Evolutionary conservation across 805 yeast genomes (phyloP), one percentile per base, ranked within the genome.

Genomic region (Cyberlindnera petersonii): DNA sequence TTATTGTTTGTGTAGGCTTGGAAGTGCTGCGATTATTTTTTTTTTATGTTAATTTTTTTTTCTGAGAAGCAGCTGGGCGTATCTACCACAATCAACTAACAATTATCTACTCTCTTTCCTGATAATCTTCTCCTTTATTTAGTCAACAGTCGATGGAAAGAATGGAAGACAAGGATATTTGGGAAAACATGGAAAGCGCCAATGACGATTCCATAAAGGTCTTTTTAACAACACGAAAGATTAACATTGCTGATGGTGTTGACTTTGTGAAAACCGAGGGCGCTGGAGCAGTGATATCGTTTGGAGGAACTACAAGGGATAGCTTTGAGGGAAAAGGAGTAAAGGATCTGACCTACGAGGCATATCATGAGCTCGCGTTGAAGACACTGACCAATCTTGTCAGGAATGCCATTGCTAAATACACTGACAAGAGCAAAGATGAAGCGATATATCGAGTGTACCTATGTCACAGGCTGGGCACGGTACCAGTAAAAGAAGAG

Each of bases 291-390:
- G 62, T 71, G 4, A 65, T 73, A 5, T 59, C 63, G 31, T 74
- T 74, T 56, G 72, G 69, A 5, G 79, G 79, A 1, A 69, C 69
- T 9, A 74, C 79, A 7, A 55, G 78, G 39, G 68, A 69, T 47
- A 55, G 55, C 16, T 66, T 71, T 47, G 68, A 64, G 16, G 65
- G 63, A 13, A 67, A 68, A 36, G 50, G 43, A 7, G 79, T 74
- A 7, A 42, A 42, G 3, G 52, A 60, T 14, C 54, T 74, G 15
- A 49, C 65, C n/a, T 74, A 72, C 45, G 78, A 74, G 38, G 68
- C 75, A 1, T 72, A 72, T 38, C 50, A 46, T 9, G 59, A 54
- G n/a, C 50, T 71, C 30, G 77, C 78, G 1, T 44, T 61, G 26
- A 53, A 55, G 31, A 61, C 74, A 1, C 47, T 74, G 31, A 15